Base-by-base conservation (phyloP, 1,284 basidiomycete species). In the Ustilago tritici region DNA sequence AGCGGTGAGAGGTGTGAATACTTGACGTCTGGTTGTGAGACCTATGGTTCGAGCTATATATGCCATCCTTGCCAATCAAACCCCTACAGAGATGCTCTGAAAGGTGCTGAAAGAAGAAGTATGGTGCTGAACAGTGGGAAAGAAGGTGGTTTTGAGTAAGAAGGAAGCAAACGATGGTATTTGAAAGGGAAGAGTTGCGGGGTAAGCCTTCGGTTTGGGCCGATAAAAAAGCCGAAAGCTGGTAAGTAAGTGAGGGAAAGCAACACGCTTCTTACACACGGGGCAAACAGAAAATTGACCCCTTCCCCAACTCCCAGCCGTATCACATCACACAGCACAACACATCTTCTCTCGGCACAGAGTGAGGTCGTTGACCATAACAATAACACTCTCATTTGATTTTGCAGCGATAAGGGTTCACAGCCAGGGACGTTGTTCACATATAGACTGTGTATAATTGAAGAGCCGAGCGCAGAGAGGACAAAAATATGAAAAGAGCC, bases 381-480 rank as follows among this genome's bases (percentile, higher is more conserved):
- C 23, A 28, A 28, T 28, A 28, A 28, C 23, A 28, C 23, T 28
- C 23, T 28, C 23, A 3, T 28, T 28, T 3, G 23, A 28, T 28
- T 28, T 28, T 28, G 23, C 23, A 28, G 23, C 23, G 23, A 28
- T 28, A 38, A 6, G 4, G 14, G 14, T 38, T 38, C 36, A 38
- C 14, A 15, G 38, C 49, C 12, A 41, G 36, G 19, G n/a, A 56
- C 36, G 3, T 28, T 28, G 14, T 12, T 54, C 57, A 66, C 56
- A 66, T 35, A 71, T 53, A 35, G 38, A 66, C 53, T 50, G 63
- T 66, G 52, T 67, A 31, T 52, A 58, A 58, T 49, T 28, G 62
- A 40, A 7, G 52, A 7, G 52, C 17, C 28, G 34, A 55, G 28
- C 34, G 19, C 38, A 34, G 36, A 17, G 56, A 59, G 17, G 19